phyloP scores from a whole-genome alignment of 225 moss, liverwort and hornwort genomes.

The Rhytidiadelphus loreus region DNA sequence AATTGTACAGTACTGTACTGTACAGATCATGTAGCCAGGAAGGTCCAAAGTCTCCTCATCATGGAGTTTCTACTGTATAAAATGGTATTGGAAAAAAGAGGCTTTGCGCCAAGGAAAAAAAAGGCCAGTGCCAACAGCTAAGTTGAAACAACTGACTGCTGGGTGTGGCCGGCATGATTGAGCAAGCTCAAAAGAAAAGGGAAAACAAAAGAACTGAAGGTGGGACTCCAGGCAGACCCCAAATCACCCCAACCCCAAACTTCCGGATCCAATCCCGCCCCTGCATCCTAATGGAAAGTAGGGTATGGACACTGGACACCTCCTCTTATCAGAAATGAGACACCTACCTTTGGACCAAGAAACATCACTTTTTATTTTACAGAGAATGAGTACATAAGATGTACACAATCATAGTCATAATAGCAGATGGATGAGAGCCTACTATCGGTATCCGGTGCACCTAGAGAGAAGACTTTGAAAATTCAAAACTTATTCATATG shows the following conservation, averaged over 20 bases:
- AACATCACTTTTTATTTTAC: background rate
- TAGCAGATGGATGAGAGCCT: background rate
- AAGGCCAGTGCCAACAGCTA: background rate
- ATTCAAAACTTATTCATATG: no score
- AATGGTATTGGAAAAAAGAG: background rate
- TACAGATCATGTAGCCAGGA: background rate
- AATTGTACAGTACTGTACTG: background rate
- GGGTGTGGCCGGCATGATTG: background rate
- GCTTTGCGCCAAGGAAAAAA: background rate
- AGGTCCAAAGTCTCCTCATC: background rate
- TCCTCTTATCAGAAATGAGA: no score
- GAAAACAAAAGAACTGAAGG: background rate
- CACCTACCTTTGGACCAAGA: background rate
- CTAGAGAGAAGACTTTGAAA: background rate
- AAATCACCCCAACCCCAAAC: background rate
- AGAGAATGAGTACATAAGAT: background rate
- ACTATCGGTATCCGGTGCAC: background rate
- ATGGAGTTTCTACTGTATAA: background rate
- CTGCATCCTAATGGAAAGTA: background rate
- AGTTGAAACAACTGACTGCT: background rate
- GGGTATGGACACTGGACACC: background rate
- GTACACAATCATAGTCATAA: background rate
- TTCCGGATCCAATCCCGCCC: accelerated
- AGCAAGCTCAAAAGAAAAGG: background rate
- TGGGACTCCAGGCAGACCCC: no score